Evolutionary conservation across 2,329 filamentous ascomycete species (phyloP), one percentile per base, ranked within the genome.

Genomic region (Phialophora chinensis): DNA sequence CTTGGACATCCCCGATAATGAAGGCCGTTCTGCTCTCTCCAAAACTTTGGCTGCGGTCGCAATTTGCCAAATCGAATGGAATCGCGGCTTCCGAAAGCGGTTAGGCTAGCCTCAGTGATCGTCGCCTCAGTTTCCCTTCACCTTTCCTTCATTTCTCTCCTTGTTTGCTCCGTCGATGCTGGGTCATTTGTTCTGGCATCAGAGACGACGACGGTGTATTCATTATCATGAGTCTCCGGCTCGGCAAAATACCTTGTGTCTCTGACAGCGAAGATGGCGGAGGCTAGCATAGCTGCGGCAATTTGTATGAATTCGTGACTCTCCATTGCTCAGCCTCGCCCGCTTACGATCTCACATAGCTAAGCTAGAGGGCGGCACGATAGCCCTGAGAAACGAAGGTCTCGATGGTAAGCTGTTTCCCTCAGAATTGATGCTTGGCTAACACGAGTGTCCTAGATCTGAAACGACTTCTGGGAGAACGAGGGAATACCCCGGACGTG

Each of bases 391-490:
- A 60, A 42, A 38, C 10, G 79, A 83, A 66, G 86, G 83, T 35
- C 77, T 88, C 66, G 80, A 81, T 69, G 79, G 81, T 83, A 73
- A 65, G 72, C 64, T 44, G 35, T 17, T 62, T 14, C 8, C 17
- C 54, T 27, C 14, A 49, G 56, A 29, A 59, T 54, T 57, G 23
- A 25, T 25, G 25, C 52, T 38, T 25, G 29, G 25, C 35, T 57
- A 59, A 68, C 53, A 66, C 70, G 70, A 60, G 72, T 66, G n/a
- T 12, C n/a, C 12, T 70, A 83, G 82, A 87, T 71, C 77, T 88
- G 62, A 84, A 84, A 73, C 81, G 84, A 68, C 83, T 88, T 62
- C 77, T 89, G 35, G 80, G 82, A 61, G 81, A 85, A 72, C 85
- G 85, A 71, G 83, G 80, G n/a, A 38, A 29, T 29, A 31, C 35